Percentiles rank a stretch among this genome's conserved stretches.
Conservation (phyloP, 805 yeast genomes). For the Saccharomyces kudriavzevii region DNA sequence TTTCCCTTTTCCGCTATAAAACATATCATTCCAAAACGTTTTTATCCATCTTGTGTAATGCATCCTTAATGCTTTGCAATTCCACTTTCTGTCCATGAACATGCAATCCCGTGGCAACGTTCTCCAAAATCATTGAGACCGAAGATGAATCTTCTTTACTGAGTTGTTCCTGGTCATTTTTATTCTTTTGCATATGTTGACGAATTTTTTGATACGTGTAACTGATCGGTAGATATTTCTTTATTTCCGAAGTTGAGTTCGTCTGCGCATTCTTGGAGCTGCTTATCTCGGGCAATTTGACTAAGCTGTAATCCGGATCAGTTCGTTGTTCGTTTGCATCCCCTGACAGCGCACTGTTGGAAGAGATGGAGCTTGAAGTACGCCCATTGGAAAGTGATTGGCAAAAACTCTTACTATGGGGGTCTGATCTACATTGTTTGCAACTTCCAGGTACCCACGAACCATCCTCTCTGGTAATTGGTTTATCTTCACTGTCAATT, state of each 20-base stretch:
- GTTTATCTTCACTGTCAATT: background rate
- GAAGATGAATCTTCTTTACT: background rate
- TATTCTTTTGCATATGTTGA: slow-evolving; percentile 51
- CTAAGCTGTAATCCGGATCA: background rate
- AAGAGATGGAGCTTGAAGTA: background rate
- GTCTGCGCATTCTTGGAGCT: background rate
- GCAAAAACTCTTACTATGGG: background rate
- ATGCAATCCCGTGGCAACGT: slow-evolving; percentile 4
- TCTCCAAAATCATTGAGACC: slow-evolving; percentile 1
- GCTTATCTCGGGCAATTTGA: background rate
- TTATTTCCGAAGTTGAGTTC: background rate
- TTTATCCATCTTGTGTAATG: slow-evolving; percentile 72
- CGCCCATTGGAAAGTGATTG: background rate
- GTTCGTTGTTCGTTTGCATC: background rate
- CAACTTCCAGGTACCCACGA: background rate
- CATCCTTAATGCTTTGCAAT: slow-evolving; percentile 82
- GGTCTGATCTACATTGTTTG: background rate
- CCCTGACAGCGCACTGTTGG: background rate
- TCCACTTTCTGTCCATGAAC: slow-evolving; percentile 77
- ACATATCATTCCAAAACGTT: slow-evolving; percentile 9
- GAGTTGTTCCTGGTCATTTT: background rate
- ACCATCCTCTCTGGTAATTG: background rate
- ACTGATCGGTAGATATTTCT: slow-evolving; percentile 66
- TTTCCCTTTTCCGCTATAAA: background rate
- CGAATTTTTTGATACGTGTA: slow-evolving; percentile 85